Evolutionary conservation across 2,329 filamentous ascomycete species (phyloP).

Genomic region (Paraphaeosphaeria sporulosa): DNA sequence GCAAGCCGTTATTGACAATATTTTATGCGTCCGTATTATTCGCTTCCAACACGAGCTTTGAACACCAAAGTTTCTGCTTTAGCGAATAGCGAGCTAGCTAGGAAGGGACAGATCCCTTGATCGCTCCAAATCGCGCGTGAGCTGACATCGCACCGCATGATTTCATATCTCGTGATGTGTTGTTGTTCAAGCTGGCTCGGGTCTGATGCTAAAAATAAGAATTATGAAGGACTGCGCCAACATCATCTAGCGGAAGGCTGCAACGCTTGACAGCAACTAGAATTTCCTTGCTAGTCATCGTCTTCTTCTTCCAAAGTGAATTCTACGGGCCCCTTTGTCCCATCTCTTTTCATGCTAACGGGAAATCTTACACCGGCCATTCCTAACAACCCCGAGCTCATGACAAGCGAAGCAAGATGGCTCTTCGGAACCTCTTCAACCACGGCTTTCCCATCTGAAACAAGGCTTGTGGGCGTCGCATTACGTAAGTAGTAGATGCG

Average conservation of each 20-base stretch:
- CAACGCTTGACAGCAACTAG: neutral
- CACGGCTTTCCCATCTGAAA: slow-evolving; percentile 32
- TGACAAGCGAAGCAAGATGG: slow-evolving; percentile 41
- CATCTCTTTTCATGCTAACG: slow-evolving; percentile 25
- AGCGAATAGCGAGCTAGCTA: neutral
- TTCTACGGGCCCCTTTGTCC: slow-evolving; percentile 22
- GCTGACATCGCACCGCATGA: neutral
- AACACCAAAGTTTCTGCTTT: neutral
- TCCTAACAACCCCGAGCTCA: slow-evolving; percentile 44
- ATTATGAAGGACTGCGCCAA: neutral
- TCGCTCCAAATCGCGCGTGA: neutral
- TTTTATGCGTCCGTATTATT: neutral
- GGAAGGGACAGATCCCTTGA: neutral
- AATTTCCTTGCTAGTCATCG: slow-evolving; percentile 6
- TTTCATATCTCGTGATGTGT: neutral
- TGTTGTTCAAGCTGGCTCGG: neutral
- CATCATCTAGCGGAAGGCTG: neutral
- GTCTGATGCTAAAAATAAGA: neutral
- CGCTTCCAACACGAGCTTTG: neutral
- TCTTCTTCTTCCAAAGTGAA: slow-evolving; percentile 23
- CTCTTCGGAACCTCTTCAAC: slow-evolving; percentile 41
- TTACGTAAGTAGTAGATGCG: slow-evolving; percentile 44
- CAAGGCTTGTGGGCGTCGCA: slow-evolving; percentile 27
- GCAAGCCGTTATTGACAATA: neutral
- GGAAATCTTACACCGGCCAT: slow-evolving; percentile 39